Evolutionary conservation across 805 yeast genomes (phyloP), one percentile per base, ranked within the genome.

Genomic region (Cyberlindnera bimundalis): DNA sequence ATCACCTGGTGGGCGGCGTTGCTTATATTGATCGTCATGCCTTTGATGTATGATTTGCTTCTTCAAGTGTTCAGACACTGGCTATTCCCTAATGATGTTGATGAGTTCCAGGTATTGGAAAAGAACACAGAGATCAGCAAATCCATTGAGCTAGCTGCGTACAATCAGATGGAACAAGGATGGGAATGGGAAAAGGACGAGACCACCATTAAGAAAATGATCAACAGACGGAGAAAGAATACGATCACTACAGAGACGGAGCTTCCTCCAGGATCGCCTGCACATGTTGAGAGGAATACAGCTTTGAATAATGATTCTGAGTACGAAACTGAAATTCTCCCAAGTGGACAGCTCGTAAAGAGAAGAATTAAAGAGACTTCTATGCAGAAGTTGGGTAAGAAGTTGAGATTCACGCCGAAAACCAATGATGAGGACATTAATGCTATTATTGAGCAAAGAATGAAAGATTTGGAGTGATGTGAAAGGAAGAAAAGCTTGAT

Each of bases 1-100:
- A 59, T 69, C n/a, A 72, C 85, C 1, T 91, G 89, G 78, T 93
- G 98, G 98, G 86, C 87, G 1, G 62, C 87, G 0, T 64, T 85
- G 25, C 55, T 87, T 23, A 70, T 80, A 2, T 58, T 84, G 15
- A 59, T 70, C 1, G 63, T 76, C 0, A 66, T 86, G 39, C 84
- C 91, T 2, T 50, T 85, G 12, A 61, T 79, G 28, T 64, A 84
- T 44, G 98, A 93, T 58, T 61, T 85, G 29, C 56, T 83, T 5
- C 59, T 79, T 38, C 79, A 82, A 48, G 72, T 81, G 1, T 51
- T 79, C 33, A 74, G 79, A 47, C 68, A 67, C 20, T 70, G 76
- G 58, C 44, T 85, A 17, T 59, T 65, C 46, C 88, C 95, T 0
- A 76, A 75, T 1, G 96, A 90, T 51, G 79, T 87, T 8, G 96